phyloP scores from a whole-genome alignment of 208 protist species.

The Trypanosoma lewisi region DNA sequence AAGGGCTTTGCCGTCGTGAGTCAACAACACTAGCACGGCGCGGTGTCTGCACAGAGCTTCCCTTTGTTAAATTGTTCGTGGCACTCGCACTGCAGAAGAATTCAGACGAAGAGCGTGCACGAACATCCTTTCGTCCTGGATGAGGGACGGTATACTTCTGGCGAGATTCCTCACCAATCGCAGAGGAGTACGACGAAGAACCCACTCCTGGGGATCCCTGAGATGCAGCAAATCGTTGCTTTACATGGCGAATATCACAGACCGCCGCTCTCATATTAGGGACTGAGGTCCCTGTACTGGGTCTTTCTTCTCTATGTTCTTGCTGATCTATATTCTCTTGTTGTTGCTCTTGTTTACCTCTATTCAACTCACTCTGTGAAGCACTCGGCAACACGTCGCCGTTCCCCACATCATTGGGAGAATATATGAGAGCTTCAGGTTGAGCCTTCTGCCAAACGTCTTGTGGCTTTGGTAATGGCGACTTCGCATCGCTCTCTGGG shows the following conservation, averaged over 20 bases:
- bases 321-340: background rate
- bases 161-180: background rate
- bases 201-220: background rate
- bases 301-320: too few species aligned
- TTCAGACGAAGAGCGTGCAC: conserved; percentile 1
- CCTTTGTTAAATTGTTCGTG: background rate
- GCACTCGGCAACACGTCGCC: background rate
- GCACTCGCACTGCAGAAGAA: background rate
- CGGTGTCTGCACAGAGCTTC: background rate
- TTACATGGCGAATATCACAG: background rate
- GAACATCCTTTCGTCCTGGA: background rate
- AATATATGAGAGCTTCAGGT: background rate
- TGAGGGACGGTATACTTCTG: background rate
- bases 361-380: background rate
- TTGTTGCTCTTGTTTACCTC: background rate
- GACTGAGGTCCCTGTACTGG: background rate
- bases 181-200: background rate
- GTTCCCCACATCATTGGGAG: background rate
- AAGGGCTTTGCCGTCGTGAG: conserved; percentile 3
- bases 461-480: conserved; percentile 5
- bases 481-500: background rate
- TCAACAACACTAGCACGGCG: background rate
- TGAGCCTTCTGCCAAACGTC: background rate
- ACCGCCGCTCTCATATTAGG: background rate
- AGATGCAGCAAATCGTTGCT: background rate